phyloP scores from a whole-genome alignment of 2,329 filamentous ascomycete species.

The Intubia oerlemansii region DNA sequence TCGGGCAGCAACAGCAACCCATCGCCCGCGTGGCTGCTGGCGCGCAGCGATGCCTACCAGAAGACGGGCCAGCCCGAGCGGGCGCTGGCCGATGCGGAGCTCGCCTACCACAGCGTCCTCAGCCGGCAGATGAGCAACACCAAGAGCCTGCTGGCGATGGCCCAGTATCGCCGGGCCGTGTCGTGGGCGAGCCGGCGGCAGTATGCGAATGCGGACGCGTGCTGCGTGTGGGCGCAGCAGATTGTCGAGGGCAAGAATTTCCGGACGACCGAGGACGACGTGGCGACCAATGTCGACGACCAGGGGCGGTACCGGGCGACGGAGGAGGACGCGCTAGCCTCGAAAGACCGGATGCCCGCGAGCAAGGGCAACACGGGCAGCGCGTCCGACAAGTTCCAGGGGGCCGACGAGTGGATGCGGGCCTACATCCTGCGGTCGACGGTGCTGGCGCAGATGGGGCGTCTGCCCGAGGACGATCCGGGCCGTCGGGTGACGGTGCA shows the following conservation, averaged over 20 bases:
- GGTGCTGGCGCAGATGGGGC: conserved; percentile 22
- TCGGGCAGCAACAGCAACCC: conserved; percentile 29
- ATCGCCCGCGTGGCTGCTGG: conserved; percentile 52
- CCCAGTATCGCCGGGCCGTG: conserved; percentile 62
- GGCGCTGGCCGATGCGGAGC: conserved; percentile 50
- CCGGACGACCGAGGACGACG: conserved; percentile 16
- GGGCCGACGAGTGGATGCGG: conserved; percentile 14
- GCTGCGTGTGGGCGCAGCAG: conserved; percentile 37
- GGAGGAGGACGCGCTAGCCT: conserved; percentile 12
- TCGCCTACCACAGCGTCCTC: conserved; percentile 37
- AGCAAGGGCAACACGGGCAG: conserved; percentile 7
- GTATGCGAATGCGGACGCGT: conserved; percentile 54
- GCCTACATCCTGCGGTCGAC: conserved; percentile 25
- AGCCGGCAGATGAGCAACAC: conserved; percentile 37
- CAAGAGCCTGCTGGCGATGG: conserved; percentile 55
- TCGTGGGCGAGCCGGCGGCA: conserved; percentile 47
- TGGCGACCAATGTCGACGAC: conserved; percentile 18
- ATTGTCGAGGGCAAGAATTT: conserved; percentile 17
- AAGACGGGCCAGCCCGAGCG: conserved; percentile 36
- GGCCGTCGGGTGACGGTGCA: conserved; percentile 23
- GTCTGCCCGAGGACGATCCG: conserved; percentile 20
- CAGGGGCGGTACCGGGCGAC: conserved; percentile 26
- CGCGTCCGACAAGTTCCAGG: conserved; percentile 5
- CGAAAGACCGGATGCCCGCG: conserved; percentile 6
- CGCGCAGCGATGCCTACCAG: conserved; percentile 60